phyloP scores from a whole-genome alignment of 768 basidiomycete genomes.

The Hericium erinaceus region DNA sequence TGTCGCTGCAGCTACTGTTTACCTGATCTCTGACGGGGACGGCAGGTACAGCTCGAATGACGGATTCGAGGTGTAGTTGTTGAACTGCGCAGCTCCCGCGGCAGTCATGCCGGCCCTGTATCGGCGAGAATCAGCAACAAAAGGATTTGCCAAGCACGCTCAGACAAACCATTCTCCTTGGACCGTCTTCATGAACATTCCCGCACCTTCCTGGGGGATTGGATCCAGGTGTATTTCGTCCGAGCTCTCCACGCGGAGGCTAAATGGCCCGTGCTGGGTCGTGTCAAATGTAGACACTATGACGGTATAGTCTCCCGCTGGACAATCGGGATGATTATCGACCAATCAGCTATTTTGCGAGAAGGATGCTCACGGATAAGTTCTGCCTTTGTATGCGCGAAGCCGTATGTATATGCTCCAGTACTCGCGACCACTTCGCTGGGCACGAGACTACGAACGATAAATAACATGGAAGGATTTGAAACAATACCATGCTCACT shows the following conservation, averaged over 20 bases:
- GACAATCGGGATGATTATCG: not conserved
- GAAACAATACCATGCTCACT: conserved; percentile 41
- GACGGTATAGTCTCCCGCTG: conserved; percentile 75
- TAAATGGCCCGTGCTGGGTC: conserved; percentile 54
- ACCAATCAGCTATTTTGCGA: conserved; percentile 3
- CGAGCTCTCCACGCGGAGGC: conserved; percentile 54
- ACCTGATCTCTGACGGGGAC: conserved; percentile 50
- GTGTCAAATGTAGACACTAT: conserved; percentile 84
- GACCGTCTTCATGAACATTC: conserved; percentile 69
- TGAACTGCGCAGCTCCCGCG: conserved; percentile 59
- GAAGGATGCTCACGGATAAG: conserved; percentile 38
- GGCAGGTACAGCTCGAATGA: conserved; percentile 52
- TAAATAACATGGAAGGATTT: not conserved
- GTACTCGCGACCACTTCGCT: conserved; percentile 68
- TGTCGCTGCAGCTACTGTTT: conserved; percentile 13
- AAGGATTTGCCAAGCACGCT: not conserved
- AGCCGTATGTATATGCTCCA: conserved; percentile 75
- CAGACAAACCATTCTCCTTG: conserved; percentile 60
- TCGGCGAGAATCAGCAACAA: not conserved
- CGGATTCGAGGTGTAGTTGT: conserved; percentile 61
- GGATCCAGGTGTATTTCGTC: conserved; percentile 48
- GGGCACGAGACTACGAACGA: conserved; percentile 36
- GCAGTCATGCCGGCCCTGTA: conserved; percentile 49
- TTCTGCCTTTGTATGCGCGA: conserved; percentile 43
- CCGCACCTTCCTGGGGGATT: conserved; percentile 83